Percentiles rank a stretch among this genome's conserved stretches.
These are phyloP conservation scores for Hypomyces perniciosus DNA, from an alignment of 2,329 filamentous ascomycete species.

Conservation along the genomic window DNA sequence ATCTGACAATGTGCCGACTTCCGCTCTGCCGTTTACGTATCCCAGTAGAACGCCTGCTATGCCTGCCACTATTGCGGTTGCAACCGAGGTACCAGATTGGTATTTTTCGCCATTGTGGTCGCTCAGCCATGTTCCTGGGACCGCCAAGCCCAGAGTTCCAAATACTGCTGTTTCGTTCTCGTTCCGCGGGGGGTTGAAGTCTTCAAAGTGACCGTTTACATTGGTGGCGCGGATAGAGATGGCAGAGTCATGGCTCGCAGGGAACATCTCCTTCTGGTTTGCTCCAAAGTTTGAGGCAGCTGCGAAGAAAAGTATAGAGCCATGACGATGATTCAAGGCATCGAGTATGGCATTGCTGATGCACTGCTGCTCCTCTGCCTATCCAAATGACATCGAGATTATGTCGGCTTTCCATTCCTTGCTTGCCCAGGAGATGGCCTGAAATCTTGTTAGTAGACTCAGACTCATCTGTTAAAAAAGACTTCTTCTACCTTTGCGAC, in stretches of 20 bases:
- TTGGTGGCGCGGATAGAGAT: constrained; percentile 1
- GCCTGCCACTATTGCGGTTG: background rate
- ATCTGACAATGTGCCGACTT: background rate
- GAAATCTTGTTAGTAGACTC: background rate
- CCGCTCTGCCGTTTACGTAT: background rate
- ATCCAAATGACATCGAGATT: constrained; percentile 4
- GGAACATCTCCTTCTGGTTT: constrained; percentile 2
- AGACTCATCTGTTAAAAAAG: background rate
- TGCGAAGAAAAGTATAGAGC: background rate
- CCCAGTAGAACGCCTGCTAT: background rate
- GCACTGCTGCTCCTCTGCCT: background rate
- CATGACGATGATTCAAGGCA: background rate
- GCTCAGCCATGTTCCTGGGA: background rate
- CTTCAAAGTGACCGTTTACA: background rate
- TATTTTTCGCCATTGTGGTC: background rate
- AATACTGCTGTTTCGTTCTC: background rate
- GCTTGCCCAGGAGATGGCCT: constrained; percentile 1
- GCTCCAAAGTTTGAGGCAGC: constrained; percentile 1
- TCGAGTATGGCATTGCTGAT: background rate
- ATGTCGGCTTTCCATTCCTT: background rate
- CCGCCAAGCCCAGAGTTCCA: background rate
- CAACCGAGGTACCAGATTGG: constrained; percentile 1
- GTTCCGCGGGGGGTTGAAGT: background rate
- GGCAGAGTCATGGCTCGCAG: background rate
- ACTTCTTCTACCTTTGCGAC: background rate